Base-by-base conservation (phyloP, 345 rosid genomes). In the Salix udensis region DNA sequence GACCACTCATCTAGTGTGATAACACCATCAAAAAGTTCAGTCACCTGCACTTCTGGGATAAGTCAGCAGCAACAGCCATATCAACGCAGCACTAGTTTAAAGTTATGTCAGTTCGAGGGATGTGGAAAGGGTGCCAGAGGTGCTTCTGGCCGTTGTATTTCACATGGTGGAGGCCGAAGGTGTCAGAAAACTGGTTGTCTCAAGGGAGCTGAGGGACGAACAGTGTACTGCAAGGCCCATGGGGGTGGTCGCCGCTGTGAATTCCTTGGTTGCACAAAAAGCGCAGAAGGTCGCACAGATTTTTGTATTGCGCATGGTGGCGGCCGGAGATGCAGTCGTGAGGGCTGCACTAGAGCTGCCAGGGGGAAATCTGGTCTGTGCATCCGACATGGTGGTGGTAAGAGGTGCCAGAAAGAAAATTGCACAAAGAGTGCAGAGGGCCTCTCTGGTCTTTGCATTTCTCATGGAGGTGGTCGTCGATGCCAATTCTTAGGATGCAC, bases 51-150 rank as follows among this genome's bases (percentile, higher is more conserved):
- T 87, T 91, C 96, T 75, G 91, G 91, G 91, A 83, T 89, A 78
- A 81, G 91, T 77, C 89, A 73, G 64, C 90, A 74, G 86, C 97
- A 79, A 70, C 90, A 82, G 77, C 82, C 85, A 77, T 88, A 86
- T 73, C 88, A 85, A 58, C 90, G 93, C 66, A 80, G 71, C 75
- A 82, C 83, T 77, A 77, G 85, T 82, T 87, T 91, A 72, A 96
- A 92, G 86, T 80, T 78, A 72, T 96, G 99, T 80, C 96, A 85
- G 88, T 84, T 93, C 26, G 97, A 96, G 80, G 99, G 99, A 74
- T 96, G 99, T 83, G 96, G 87, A 68, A 96, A 93, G 86, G 97
- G 99, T 68, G 99, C 99, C 66, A 93, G 99, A 87, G 98, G 99
- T 77, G 98, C 99, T 68, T 91, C 99, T 24, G 98, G 97, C 30